Evolutionary conservation across 1,284 basidiomycete species (phyloP), one percentile per base, ranked within the genome.

Genomic region (Microbotryum scabiosae): DNA sequence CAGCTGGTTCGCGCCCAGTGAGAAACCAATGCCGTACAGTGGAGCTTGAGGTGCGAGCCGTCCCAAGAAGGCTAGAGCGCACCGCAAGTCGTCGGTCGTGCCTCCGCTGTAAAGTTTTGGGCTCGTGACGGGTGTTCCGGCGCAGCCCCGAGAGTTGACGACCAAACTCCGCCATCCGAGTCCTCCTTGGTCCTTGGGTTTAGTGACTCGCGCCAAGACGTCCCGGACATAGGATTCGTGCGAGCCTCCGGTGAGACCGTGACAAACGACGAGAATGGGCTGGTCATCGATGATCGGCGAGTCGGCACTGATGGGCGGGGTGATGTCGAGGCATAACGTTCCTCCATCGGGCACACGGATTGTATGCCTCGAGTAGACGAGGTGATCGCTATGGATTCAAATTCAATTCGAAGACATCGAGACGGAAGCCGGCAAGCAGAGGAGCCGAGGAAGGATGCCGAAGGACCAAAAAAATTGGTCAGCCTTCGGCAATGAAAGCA

Each of bases 1-100:
- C 65, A 98, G 77, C 48, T 97, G 86, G 71, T 90, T 90, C 45
- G 92, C 90, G 55, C 94, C 96, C 51, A 99, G 82, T 4, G 90
- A 96, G 78, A 97, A 98, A 7, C 91, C 91, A 30, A 96, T 77
- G 14, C 89, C 94, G 41, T 93, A 78, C 46, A 97, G 77, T 8
- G 86, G 87, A 0, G 92, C 89, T 25, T 81, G 76, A 3, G 96
- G 92, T 70, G 86, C 93, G 61, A 78, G 76, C 61, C 82, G 76
- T 6, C 84, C 80, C 56, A 97, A 82, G 75, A 88, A 87, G 72
- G 87, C 80, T 50, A 93, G 75, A 1, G 90, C 87, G 58, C 84
- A 84, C 51, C 90, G 84, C 43, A 93, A 78, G 28, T 67, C 66
- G 55, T 67, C 56, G 14, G 66, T 67, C 5, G 61, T 59, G 2